Evolutionary conservation across 208 protist species (phyloP), one percentile per base, ranked within the genome.

Genomic region (Crithidia brevicula): DNA sequence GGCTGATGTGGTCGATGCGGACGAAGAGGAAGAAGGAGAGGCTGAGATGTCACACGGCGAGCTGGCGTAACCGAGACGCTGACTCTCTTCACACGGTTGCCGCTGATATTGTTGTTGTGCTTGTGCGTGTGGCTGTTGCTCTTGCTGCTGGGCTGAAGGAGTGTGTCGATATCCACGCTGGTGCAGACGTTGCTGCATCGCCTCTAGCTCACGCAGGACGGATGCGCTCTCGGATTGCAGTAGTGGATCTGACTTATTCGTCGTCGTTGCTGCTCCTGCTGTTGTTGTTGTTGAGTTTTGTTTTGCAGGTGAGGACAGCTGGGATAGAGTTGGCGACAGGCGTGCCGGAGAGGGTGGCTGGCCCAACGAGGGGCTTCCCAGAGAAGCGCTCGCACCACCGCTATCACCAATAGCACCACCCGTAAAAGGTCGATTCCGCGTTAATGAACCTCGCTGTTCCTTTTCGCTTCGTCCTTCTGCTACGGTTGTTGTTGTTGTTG

Each of bases 171-270:
- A 11, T 10, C 13, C 60, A 15, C 16, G 56, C 16, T 6, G 11
- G 13, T 50, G 69, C 40, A 74, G 42, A 7, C 60, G 59, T 15
- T 40, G 51, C 45, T 68, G 59, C 52, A 76, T 47, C 20, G 15
- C 56, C 42, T 63, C 28, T n/a, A 76, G 47, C 18, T 68, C 70
- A 15, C 22, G 60, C 42, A 76, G 28, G 28, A 76, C 70, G 16
- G 62, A 60, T 9, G 70, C 47, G 40, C 70, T 76, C 25, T 76
- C 70, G 1, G 70, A n/a, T n/a, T n/a, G n/a, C n/a, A n/a, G n/a
- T n/a, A n/a, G n/a, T n/a, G n/a, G n/a, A n/a, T n/a, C n/a, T n/a
- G n/a, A n/a, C n/a, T n/a, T n/a, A 20, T 15, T 38, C 36, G n/a
- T 52, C 23, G 8, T 10, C 33, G 18, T 49, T 22, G 43, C 5